These are phyloP conservation scores for Piedraia hortae DNA, from an alignment of 2,329 filamentous ascomycete genomes.

Conservation along the genomic window DNA sequence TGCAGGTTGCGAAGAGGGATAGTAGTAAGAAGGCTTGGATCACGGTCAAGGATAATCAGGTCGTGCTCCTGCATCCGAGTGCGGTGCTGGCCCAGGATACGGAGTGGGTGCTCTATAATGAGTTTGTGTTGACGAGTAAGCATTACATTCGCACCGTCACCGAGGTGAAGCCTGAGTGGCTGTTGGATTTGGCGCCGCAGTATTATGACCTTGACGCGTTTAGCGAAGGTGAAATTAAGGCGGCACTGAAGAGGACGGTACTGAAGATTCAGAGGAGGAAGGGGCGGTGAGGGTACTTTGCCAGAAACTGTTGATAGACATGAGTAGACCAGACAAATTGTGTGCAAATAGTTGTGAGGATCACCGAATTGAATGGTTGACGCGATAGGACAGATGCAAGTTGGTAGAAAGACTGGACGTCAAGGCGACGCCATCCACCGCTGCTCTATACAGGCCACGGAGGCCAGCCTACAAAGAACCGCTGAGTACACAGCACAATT, in stretches of 20 bases:
- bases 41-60: conserved; percentile 91
- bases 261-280: conserved; percentile 26
- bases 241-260: conserved; percentile 25
- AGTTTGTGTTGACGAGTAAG: conserved; percentile 93
- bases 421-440: too few species aligned
- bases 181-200: conserved; percentile 72
- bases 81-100: conserved; percentile 69
- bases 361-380: too few species aligned
- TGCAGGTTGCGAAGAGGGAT: conserved; percentile 95
- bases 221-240: conserved; percentile 61
- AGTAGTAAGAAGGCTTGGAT: conserved; percentile 68
- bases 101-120: conserved; percentile 95
- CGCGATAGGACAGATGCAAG: too few species aligned
- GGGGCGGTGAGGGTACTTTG: too few species aligned
- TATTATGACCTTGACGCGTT: conserved; percentile 78
- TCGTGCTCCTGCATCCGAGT: conserved; percentile 74
- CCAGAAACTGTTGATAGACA: too few species aligned
- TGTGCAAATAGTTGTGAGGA: too few species aligned
- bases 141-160: conserved; percentile 94
- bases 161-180: conserved; percentile 75
- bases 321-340: too few species aligned
- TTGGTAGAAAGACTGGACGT: too few species aligned
- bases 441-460: too few species aligned
- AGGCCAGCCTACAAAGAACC: too few species aligned
- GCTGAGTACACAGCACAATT: too few species aligned